These are phyloP conservation scores for Citrus cavaleriei DNA, from an alignment of 345 rosid species.

Conservation along the genomic window DNA sequence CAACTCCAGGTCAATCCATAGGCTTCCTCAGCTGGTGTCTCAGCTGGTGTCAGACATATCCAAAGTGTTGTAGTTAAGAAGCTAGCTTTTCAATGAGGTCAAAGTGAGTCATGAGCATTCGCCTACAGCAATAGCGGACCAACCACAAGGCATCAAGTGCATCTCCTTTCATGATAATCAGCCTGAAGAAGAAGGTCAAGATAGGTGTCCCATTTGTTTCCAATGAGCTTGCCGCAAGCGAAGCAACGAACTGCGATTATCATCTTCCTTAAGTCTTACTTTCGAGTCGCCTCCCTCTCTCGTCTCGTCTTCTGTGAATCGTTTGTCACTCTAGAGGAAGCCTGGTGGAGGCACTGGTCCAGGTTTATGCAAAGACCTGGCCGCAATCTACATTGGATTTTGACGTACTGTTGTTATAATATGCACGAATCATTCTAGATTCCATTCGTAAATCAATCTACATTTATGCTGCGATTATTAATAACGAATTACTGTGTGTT, in stretches of 20 bases:
- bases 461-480: too few species aligned
- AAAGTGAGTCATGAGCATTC: constrained; percentile 99
- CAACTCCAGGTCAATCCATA: neutral
- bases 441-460: too few species aligned
- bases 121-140: constrained; percentile 89
- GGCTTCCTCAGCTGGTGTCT: constrained; percentile 33
- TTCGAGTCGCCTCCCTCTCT: neutral
- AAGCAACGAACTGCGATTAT: constrained; percentile 80
- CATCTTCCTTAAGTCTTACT: constrained; percentile 28
- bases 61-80: constrained; percentile 84
- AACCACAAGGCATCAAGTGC: constrained; percentile 90
- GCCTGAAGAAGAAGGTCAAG: constrained; percentile 68
- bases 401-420: too few species aligned
- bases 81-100: constrained; percentile 99
- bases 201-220: constrained; percentile 75
- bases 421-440: too few species aligned
- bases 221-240: constrained; percentile 80
- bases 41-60: constrained; percentile 60
- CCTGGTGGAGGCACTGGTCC: neutral
- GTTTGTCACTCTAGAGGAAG: too few species aligned
- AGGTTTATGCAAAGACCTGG: neutral
- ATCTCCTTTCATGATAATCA: constrained; percentile 71
- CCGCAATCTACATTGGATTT: neutral
- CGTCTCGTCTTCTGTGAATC: neutral
- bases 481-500: rapidly evolving